Base-by-base conservation (phyloP, 768 basidiomycete species). In the Krasilnikovozyma curviuscula region DNA sequence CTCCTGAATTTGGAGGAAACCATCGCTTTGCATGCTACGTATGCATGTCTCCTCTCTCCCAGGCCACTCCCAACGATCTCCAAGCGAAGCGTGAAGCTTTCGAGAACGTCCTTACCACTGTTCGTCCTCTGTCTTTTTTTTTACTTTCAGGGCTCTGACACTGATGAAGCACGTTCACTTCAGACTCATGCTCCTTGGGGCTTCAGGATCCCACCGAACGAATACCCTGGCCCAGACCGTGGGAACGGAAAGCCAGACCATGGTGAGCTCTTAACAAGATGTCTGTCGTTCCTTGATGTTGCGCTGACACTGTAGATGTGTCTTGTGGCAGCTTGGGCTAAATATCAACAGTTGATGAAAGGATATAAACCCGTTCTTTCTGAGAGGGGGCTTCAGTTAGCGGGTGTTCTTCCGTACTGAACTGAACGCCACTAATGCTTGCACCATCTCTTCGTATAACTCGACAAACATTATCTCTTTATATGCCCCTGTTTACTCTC, bases 21-120 rank as follows among this genome's bases (percentile, higher is more conserved):
- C 14, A 59, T 54, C 38, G 44, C 54, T 18, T 48, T 57, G 18
- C n/a, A n/a, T n/a, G n/a, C n/a, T n/a, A n/a, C n/a, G n/a, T n/a
- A n/a, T n/a, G 50, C 46, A 42, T 42, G 34, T 46, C 46, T 23
- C 50, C 50, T 6, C 45, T 46, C 6, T 14, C 25, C 9, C 50
- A 46, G 28, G 42, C 42, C 19, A 42, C 40, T 5, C 19, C 31
- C 16, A 41, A 52, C 18, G 28, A 46, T 18, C 30, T 42, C 8
- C 40, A 18, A 9, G 9, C 16, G 18, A 46, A 46, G 39, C 10
- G 33, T 14, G n/a, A 25, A 1, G 50, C 50, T 3, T 42, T 52
- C 24, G n/a, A n/a, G n/a, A 28, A 46, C 31, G 23, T 19, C 23
- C 30, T 23, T 9, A 46, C 25, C 40, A 41, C 48, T 5, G 46